Conservation (phyloP, 768 basidiomycete species). For the Leccinum barrowsii region DNA sequence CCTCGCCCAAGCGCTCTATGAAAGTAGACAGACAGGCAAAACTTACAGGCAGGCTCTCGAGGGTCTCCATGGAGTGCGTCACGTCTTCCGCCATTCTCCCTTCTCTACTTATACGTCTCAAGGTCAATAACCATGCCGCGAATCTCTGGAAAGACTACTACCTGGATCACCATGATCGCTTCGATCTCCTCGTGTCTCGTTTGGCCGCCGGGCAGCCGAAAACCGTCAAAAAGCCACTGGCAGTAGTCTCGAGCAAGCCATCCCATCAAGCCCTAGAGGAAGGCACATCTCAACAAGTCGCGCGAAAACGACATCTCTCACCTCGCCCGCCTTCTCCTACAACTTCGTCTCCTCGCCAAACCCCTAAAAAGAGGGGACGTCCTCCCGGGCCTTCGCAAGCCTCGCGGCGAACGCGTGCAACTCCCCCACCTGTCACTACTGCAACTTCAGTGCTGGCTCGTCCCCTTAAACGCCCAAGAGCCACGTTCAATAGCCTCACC, state of each 20-base stretch:
- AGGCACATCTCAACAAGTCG: slow-evolving; percentile 23
- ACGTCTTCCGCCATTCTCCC: neutral
- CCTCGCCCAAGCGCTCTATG: slow-evolving; percentile 46
- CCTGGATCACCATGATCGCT: slow-evolving; percentile 60
- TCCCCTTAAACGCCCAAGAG: slow-evolving; percentile 30
- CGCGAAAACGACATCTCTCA: slow-evolving; percentile 36
- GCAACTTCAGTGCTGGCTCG: slow-evolving; percentile 21
- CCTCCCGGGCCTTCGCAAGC: slow-evolving; percentile 25
- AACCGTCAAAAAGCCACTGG: slow-evolving; percentile 29
- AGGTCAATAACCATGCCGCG: slow-evolving; percentile 47
- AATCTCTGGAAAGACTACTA: slow-evolving; percentile 81
- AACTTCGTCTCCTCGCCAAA: slow-evolving; percentile 23
- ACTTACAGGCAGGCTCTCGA: slow-evolving; percentile 67
- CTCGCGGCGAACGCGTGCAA: slow-evolving; percentile 23
- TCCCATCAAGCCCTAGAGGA: slow-evolving; percentile 8
- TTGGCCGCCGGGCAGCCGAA: slow-evolving; percentile 21
- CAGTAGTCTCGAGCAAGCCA: slow-evolving; percentile 9
- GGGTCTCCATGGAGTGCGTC: slow-evolving; percentile 58
- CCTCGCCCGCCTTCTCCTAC: slow-evolving; percentile 1
- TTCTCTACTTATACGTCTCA: slow-evolving; percentile 4
- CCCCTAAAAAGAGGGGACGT: slow-evolving; percentile 18
- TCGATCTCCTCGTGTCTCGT: slow-evolving; percentile 41
- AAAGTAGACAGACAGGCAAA: slow-evolving; percentile 39
- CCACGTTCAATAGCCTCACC: slow-evolving; percentile 61
- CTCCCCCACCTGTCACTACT: slow-evolving; percentile 16